phyloP scores from a whole-genome alignment of 192 early-diverging fungal genomes.

The Spizellomyces sp. region DNA sequence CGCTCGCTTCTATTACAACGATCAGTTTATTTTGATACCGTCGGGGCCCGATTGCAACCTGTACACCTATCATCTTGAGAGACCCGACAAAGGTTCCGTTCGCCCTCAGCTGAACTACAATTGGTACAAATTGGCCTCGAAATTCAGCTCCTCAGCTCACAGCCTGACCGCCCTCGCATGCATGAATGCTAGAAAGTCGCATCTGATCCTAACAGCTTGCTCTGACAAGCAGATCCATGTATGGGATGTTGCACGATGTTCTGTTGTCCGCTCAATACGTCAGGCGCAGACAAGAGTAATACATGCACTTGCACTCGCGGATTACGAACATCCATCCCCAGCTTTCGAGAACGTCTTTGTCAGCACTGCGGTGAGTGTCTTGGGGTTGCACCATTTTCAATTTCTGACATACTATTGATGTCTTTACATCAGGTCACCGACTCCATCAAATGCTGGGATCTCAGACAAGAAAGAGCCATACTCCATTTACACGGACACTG shows the following conservation, averaged over 20 bases:
- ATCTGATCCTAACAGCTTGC: constrained; percentile 11
- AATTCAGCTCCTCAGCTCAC: constrained; percentile 10
- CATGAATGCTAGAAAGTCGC: constrained; percentile 14
- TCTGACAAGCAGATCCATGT: constrained; percentile 27
- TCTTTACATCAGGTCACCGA: constrained; percentile 21
- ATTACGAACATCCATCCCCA: constrained; percentile 10
- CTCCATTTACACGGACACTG: constrained; percentile 41
- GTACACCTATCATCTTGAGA: constrained; percentile 22
- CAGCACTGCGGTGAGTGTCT: constrained; percentile 13
- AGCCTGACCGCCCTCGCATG: constrained; percentile 25
- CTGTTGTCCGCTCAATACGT: background rate
- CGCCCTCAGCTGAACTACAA: constrained; percentile 26
- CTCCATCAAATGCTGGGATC: constrained; percentile 42
- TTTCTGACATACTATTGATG: background rate
- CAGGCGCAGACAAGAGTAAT: constrained; percentile 14
- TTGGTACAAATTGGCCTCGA: constrained; percentile 7
- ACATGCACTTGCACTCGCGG: constrained; percentile 17
- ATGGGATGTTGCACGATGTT: constrained; percentile 29
- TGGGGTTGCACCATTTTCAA: background rate
- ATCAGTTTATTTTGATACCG: constrained; percentile 20
- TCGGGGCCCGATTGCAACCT: background rate
- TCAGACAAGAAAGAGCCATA: constrained; percentile 26
- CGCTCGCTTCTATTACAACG: constrained; percentile 25
- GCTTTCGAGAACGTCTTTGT: constrained; percentile 15
- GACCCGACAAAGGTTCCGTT: constrained; percentile 16